Evolutionary conservation across 805 yeast genomes (phyloP), one percentile per base, ranked within the genome.

Genomic region (Yarrowia sp.): DNA sequence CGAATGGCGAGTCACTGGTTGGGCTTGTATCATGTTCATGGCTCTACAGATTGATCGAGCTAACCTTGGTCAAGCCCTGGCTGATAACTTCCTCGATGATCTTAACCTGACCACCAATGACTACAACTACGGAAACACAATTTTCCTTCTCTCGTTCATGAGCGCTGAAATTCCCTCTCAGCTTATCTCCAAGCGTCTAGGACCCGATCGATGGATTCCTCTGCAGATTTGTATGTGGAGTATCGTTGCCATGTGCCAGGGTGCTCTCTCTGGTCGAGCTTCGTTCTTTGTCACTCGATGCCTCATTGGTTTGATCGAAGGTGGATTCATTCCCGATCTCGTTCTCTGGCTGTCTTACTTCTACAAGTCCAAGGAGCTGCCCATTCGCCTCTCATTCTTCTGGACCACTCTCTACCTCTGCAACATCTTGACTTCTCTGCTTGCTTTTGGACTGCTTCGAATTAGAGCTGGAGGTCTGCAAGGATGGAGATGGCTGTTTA

Each of bases 401-500:
- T 88, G 88, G 83, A 81, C 85, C 35, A 82, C 89, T 2, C 79
- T 83, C 68, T 83, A 87, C 0, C 69, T 82, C 36, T 82, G 87
- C 0, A 79, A 78, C 56, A 82, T 85, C 40, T 41, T 76, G 22
- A 77, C 86, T 32, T 81, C 87, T 2, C 74, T 87, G 22, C 76
- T 84, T 48, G 87, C 87, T 0, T 84, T 81, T 71, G 91, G 86
- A 3, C 76, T 88, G 43, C 79, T 87, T 63, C 81, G 80, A 69
- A 77, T 88, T 45, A 32, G 53, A 12, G 53, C 66, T 14, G 66
- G 53, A 12, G 50, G 53, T 8, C 50, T 59, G 1, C 35, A 59
- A 10, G 89, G 89, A n/a, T 88, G 92, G 92, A 80, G 84, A 66
- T 89, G 88, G 86, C 78, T 88, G 19, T 89, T 89, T 71, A 73